A percentile compares a stretch with the other conserved stretches of the same genome.
These are phyloP conservation scores for Annulohypoxylon maeteangense DNA, from an alignment of 495 filamentous ascomycete genomes.

Conservation along the genomic window DNA sequence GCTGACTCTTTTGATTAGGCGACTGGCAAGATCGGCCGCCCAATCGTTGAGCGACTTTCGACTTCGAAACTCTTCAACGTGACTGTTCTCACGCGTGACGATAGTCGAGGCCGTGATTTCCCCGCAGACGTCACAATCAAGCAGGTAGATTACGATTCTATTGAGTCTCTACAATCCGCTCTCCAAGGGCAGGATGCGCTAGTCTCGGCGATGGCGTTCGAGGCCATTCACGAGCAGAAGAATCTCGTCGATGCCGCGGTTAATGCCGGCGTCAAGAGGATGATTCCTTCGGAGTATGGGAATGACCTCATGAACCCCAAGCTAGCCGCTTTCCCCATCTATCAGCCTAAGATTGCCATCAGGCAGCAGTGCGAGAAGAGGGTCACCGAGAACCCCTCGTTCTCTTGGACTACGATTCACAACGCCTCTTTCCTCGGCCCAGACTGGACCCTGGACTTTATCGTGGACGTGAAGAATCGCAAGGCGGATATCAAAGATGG, in stretches of 20 bases:
- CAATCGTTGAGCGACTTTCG: constrained; percentile 40
- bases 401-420: constrained; percentile 59
- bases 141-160: constrained; percentile 64
- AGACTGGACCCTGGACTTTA: constrained; percentile 42
- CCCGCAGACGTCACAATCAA: constrained; percentile 54
- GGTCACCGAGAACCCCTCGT: constrained; percentile 43
- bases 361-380: constrained; percentile 54
- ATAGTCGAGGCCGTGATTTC: constrained; percentile 32
- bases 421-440: constrained; percentile 56
- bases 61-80: constrained; percentile 38
- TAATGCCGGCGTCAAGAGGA: constrained; percentile 63
- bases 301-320: constrained; percentile 43
- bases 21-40: constrained; percentile 42
- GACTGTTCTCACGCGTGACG: constrained; percentile 36
- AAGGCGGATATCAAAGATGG: constrained; percentile 43
- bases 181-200: constrained; percentile 65
- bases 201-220: constrained; percentile 57
- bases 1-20: constrained; percentile 42
- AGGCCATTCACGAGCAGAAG: constrained; percentile 53
- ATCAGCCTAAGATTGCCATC: constrained; percentile 54
- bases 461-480: constrained; percentile 43
- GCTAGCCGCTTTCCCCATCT: constrained; percentile 52
- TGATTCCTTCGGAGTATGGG: constrained; percentile 72
- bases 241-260: constrained; percentile 67
- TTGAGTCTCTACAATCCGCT: constrained; percentile 59